phyloP scores from a whole-genome alignment of 768 basidiomycete genomes.

The Melanogaster broomeanus region DNA sequence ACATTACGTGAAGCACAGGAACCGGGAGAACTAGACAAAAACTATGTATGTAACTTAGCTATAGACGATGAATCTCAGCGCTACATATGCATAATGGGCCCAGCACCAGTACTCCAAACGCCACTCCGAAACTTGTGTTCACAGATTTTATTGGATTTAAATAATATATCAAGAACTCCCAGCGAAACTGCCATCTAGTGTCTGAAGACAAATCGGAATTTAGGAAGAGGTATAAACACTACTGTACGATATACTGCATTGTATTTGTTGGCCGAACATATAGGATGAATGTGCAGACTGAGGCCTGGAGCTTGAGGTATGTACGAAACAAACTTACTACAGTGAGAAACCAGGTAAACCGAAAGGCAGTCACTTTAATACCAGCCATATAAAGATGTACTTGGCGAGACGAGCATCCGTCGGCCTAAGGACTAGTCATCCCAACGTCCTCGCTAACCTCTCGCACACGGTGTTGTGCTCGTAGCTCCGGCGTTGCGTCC shows the following conservation, averaged over 20 bases:
- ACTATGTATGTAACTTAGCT: too few relatives aligned
- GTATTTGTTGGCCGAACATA: conserved; percentile 14
- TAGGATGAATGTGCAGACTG: conserved; percentile 9
- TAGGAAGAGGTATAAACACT: conserved; percentile 31
- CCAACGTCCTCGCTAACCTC: conserved; percentile 33
- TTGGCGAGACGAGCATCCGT: not conserved
- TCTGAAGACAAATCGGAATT: not conserved
- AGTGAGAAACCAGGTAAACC: conserved; percentile 13
- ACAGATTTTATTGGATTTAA: too few relatives aligned
- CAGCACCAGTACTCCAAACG: too few relatives aligned
- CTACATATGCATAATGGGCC: too few relatives aligned
- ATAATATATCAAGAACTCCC: too few relatives aligned
- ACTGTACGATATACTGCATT: conserved; percentile 24
- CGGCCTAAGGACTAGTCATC: conserved; percentile 30
- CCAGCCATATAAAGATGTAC: not conserved
- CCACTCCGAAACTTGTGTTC: too few relatives aligned
- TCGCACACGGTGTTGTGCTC: conserved; percentile 28
- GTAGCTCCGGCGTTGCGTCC: conserved; percentile 33
- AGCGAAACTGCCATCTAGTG: too few relatives aligned
- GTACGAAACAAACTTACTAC: conserved; percentile 12
- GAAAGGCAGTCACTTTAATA: not conserved
- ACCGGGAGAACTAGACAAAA: too few relatives aligned
- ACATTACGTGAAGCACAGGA: too few relatives aligned
- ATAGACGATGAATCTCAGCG: too few relatives aligned
- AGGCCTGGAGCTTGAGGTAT: too few relatives aligned